A percentile compares a stretch with the other conserved stretches of the same genome.
phyloP scores from a whole-genome alignment of 371 early-diverging fungal genomes.

The Capillidium rhysosporum region DNA sequence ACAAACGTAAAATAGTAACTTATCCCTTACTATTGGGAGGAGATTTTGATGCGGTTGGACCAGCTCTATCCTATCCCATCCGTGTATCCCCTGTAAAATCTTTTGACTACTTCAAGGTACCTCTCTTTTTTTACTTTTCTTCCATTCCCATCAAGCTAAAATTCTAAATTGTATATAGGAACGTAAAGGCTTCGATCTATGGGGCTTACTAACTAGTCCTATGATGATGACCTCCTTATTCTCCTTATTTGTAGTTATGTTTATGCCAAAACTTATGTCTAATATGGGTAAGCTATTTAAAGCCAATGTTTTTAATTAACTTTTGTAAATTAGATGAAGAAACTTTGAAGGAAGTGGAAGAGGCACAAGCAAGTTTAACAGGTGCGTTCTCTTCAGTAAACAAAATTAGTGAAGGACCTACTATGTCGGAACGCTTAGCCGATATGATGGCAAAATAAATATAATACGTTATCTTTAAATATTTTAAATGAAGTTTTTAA shows the following conservation, averaged over 20 bases:
- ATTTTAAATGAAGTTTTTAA: too few species aligned
- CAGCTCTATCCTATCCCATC: not conserved
- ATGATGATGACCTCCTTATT: not conserved
- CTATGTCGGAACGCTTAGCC: not conserved
- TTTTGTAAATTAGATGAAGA: not conserved
- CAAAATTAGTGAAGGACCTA: not conserved
- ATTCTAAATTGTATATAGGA: not conserved
- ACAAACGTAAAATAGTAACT: not conserved
- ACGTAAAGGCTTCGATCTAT: not conserved
- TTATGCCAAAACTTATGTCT: not conserved
- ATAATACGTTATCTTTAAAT: too few species aligned
- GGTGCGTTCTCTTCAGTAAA: not conserved
- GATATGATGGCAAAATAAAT: not conserved
- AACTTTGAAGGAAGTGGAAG: not conserved
- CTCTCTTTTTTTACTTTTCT: too few species aligned
- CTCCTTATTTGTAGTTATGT: not conserved
- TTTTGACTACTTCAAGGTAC: not conserved
- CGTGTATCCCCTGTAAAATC: not conserved
- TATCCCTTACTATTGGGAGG: not conserved
- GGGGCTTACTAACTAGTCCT: not conserved
- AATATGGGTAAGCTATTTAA: not conserved
- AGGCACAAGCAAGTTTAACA: not conserved
- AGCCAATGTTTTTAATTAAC: not conserved
- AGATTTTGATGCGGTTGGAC: not conserved
- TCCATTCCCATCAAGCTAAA: not conserved